Conservation (phyloP, 305 asterid species). For the Fraxinus angustifolia region DNA sequence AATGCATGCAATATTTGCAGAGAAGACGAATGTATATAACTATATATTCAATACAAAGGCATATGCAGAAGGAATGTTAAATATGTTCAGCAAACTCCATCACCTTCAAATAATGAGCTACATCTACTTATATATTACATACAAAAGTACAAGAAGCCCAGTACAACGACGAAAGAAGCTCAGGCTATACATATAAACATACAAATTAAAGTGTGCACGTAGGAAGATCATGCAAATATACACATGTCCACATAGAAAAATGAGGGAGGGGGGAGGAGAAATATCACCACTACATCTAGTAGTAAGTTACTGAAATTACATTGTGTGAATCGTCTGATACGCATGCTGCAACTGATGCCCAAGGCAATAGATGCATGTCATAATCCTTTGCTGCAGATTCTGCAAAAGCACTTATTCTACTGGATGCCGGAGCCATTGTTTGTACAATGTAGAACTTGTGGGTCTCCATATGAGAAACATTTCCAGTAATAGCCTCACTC, state of each 20-base stretch:
- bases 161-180: conserved; percentile 4
- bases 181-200: conserved; percentile 11
- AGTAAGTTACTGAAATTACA: conserved; percentile 42
- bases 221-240: not conserved
- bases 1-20: conserved; percentile 10
- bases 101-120: conserved; percentile 15
- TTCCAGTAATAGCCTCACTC: conserved; percentile 66
- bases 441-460: conserved; percentile 75
- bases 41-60: not conserved
- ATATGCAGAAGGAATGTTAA: conserved; percentile 12
- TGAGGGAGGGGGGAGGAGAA: conserved; percentile 14
- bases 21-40: not conserved
- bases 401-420: conserved; percentile 89
- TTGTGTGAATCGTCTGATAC: conserved; percentile 63
- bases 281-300: conserved; percentile 21
- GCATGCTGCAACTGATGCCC: conserved; percentile 98
- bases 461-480: conserved; percentile 45
- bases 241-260: conserved; percentile 1
- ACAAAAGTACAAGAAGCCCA: conserved; percentile 6
- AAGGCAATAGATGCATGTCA: conserved; percentile 88
- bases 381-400: conserved; percentile 76
- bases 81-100: not conserved
- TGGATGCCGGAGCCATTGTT: conserved; percentile 78
- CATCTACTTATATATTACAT: not conserved
- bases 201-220: not conserved